Evolutionary conservation across 805 yeast genomes (phyloP), one percentile per base, ranked within the genome.

Genomic region (Ogataea trehalophila): DNA sequence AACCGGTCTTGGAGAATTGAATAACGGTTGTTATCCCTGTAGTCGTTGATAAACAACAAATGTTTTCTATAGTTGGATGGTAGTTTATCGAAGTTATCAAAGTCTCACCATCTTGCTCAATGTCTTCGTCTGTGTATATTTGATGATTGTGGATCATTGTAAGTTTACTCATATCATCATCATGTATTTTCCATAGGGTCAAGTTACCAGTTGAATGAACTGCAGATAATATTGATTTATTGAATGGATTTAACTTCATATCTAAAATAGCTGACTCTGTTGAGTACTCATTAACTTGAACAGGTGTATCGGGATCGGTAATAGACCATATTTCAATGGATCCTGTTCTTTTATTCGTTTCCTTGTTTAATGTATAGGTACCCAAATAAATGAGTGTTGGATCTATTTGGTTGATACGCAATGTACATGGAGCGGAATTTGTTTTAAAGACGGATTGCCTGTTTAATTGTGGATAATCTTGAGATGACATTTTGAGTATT

Each of bases 201-300:
- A 92, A 53, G 48, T 76, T 75, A 2, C 98, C 98, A 0, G 89
- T 85, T 0, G 96, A 87, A 60, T 91, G 96, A 0, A 83, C 90
- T 2, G 87, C 74, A 2, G 75, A 73, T 4, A 88, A 55, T 8
- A 75, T 37, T 4, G 69, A 51, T 5, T 45, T 20, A 53, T 83
- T 81, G 40, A 68, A 69, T 0, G 90, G 87, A 23, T 75, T 72
- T 45, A 87, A 66, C 54, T 88, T 87, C 39, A 92, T 55, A 61
- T 94, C 99, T 39, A 94, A 65, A 15, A 94, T 74, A 0, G 98
- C 92, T 45, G 83, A 75, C 33, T 69, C 66, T 0, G 85, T 75
- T 1, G 65, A 57, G 26, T 53, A 51, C 1, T 69, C 57, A 2
- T 14, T 20, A 7, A 37, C 39, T 37, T 37, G 14, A 22, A 14